phyloP scores from a whole-genome alignment of 2,329 filamentous ascomycete species.

The Metarhizium rileyi region DNA sequence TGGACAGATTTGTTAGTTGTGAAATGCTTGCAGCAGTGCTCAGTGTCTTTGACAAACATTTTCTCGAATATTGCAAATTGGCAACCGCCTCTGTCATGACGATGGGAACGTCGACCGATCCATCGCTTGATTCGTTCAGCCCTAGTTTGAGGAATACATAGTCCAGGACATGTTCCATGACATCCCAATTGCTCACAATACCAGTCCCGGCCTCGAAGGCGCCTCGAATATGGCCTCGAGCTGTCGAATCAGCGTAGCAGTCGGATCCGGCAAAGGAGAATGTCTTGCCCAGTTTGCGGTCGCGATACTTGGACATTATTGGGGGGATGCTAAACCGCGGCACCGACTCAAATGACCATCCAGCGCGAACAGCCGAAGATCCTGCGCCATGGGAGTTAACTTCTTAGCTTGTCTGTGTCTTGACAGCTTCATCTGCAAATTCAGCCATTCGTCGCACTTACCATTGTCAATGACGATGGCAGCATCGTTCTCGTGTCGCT shows the following conservation, averaged over 20 bases:
- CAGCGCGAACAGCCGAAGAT: conserved; percentile 79
- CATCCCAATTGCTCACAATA: conserved; percentile 95
- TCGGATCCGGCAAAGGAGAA: conserved; percentile 89
- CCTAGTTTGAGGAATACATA: conserved; percentile 93
- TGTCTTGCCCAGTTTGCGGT: conserved; percentile 84
- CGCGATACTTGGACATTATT: conserved; percentile 89
- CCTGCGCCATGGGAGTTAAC: conserved; percentile 42
- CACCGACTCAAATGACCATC: conserved; percentile 86
- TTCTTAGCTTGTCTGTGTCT: conserved; percentile 10
- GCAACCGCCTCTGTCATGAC: conserved; percentile 95
- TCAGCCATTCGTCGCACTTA: conserved; percentile 28
- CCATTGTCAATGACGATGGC: conserved; percentile 98
- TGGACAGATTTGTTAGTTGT: conserved; percentile 26
- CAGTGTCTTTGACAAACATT: conserved; percentile 50
- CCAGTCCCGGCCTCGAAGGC: conserved; percentile 86
- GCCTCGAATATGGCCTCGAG: conserved; percentile 79
- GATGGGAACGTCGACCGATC: conserved; percentile 72
- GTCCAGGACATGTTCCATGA: conserved; percentile 88
- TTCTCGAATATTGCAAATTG: conserved; percentile 79
- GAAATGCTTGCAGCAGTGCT: background rate
- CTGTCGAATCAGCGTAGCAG: conserved; percentile 89
- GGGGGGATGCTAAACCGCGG: conserved; percentile 76
- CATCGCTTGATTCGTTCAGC: conserved; percentile 58
- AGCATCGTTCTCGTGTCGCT: conserved; percentile 42
- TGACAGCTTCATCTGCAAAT: background rate